Evolutionary conservation across 23 red algal genomes (phyloP), one percentile per base, ranked within the genome.

Genomic region (Cyanidiococcus yangmingshanensis): DNA sequence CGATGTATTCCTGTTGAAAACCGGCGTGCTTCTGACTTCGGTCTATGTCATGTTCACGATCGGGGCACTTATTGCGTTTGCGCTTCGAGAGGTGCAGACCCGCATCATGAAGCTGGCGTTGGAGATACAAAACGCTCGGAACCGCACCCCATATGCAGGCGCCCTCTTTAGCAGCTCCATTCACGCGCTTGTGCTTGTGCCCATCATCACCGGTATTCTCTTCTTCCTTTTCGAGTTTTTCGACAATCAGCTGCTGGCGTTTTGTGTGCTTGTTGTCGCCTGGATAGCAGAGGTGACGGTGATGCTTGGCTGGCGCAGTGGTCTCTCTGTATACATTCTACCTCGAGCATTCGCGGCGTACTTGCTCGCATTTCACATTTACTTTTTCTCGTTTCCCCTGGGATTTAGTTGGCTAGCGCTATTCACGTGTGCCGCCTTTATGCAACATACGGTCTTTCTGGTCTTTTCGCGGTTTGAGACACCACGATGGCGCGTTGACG

Each of bases 151-250:
- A 24, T 95, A 89, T 77, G 79, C 77, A 24, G 85, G 79, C 3
- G 82, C 87, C 24, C 68, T 97, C 31, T 24, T 91, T 0, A 79
- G 82, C 40, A 90, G 90, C 74, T 84, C 88, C 0, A 37, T 91
- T 24, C 87, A 97, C 74, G 93, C 85, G 41, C 83, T 91, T 1
- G 93, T 97, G 59, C 87, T 97, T 58, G 88, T 97, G 40, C 93
- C 93, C 75, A 97, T 97, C 41, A 85, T 97, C 39, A 90, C 93
- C 38, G 93, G 93, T 40, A 91, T 97, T 71, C 67, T 97, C 7
- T 97, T 91, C 85, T 97, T 97, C 79, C 76, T 97, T 25, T 89
- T 91, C 68, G 93, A 97, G 77, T 95, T 95, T 38, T 91, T 90
- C 76, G 83, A 89, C 58, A 82, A 90, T 76, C 83, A 89, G 50